A percentile compares a stretch with the other conserved stretches of the same genome.
phyloP scores from a whole-genome alignment of 805 yeast species.

The Saturnispora dispora region DNA sequence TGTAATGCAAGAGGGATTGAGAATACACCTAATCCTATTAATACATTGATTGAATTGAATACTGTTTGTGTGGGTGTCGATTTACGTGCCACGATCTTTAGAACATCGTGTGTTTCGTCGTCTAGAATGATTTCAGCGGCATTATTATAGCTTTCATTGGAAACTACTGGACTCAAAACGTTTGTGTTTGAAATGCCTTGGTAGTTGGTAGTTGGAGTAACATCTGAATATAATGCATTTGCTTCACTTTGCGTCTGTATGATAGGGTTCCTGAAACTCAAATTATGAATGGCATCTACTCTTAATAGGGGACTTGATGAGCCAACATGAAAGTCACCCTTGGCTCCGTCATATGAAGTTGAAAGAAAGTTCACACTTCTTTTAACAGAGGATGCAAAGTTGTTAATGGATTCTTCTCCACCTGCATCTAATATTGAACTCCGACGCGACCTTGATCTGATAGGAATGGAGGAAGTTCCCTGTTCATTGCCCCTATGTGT shows the following conservation, averaged over 20 bases:
- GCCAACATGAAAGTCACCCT: background rate
- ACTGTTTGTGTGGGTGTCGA: conserved; percentile 69
- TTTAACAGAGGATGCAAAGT: conserved; percentile 29
- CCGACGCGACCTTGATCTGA: conserved; percentile 17
- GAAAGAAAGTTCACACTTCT: conserved; percentile 26
- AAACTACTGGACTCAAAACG: background rate
- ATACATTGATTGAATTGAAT: conserved; percentile 67
- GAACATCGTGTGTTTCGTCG: conserved; percentile 2
- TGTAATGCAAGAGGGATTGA: conserved; percentile 64
- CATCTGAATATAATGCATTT: background rate
- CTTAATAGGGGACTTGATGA: background rate
- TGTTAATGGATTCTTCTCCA: conserved; percentile 30
- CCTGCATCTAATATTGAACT: conserved; percentile 30
- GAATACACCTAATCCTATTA: conserved; percentile 68
- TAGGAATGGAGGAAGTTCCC: conserved; percentile 2
- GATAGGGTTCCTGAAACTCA: background rate
- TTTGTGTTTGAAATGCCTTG: background rate
- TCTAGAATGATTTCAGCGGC: background rate
- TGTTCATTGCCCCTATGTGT: background rate
- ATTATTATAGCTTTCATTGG: background rate
- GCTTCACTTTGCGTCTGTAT: background rate
- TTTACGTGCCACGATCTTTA: conserved; percentile 24
- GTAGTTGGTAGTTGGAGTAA: background rate
- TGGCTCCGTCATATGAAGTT: conserved; percentile 15
- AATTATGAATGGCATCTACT: background rate